Evolutionary conservation across 345 rosid species (phyloP).

Genomic region (Odontarrhena argentea): DNA sequence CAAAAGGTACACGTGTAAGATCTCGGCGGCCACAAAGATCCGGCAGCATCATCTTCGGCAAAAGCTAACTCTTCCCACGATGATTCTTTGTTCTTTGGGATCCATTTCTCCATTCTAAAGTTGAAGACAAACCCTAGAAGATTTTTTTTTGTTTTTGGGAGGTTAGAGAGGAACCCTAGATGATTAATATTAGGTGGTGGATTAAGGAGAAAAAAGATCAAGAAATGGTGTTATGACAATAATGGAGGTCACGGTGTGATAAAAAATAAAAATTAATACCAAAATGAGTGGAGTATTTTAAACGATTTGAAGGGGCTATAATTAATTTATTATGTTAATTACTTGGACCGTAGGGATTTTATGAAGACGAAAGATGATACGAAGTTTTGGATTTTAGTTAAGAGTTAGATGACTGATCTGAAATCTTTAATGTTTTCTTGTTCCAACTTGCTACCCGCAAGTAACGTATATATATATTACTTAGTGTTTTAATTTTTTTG

Average conservation of each 20-base stretch:
- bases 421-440: constrained; percentile 27
- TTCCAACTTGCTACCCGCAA: constrained; percentile 37
- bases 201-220: constrained; percentile 24
- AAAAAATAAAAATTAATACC: not conserved
- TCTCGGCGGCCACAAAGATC: constrained; percentile 90
- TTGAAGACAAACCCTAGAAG: constrained; percentile 37
- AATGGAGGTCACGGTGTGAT: constrained; percentile 35
- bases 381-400: constrained; percentile 34
- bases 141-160: constrained; percentile 13
- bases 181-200: constrained; percentile 42
- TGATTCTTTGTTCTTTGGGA: constrained; percentile 33
- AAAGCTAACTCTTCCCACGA: constrained; percentile 96
- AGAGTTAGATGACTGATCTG: constrained; percentile 41
- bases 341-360: constrained; percentile 33
- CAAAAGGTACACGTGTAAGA: constrained; percentile 86
- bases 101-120: constrained; percentile 33
- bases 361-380: not conserved
- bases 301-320: constrained; percentile 10
- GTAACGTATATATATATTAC: constrained; percentile 11
- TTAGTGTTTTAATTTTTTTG: not conserved
- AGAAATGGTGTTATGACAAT: constrained; percentile 27
- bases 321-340: constrained; percentile 17
- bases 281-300: constrained; percentile 34
- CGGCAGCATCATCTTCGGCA: constrained; percentile 81
- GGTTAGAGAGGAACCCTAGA: constrained; percentile 43